phyloP scores from a whole-genome alignment of 2,329 filamentous ascomycete species.

The Falciphora oryzae region DNA sequence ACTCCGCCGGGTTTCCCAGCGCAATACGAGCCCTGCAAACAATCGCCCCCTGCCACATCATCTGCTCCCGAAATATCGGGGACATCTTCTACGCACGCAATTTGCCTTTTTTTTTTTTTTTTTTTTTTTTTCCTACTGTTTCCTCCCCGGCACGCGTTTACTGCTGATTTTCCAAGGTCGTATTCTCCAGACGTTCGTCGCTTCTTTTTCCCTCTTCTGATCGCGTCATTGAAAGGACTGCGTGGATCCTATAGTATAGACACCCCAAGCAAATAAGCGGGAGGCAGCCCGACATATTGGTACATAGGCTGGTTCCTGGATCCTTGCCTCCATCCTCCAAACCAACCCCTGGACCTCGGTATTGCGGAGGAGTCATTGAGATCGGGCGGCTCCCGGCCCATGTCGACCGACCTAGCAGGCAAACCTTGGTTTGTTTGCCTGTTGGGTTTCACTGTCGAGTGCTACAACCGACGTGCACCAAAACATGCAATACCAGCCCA shows the following conservation, averaged over 20 bases:
- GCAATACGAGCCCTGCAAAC: not conserved
- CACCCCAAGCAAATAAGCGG: not conserved
- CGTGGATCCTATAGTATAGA: not conserved
- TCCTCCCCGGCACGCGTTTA: too few species aligned
- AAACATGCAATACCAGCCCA: not conserved
- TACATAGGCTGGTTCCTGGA: not conserved
- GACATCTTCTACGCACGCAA: not conserved
- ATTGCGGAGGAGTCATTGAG: not conserved
- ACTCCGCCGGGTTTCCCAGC: not conserved
- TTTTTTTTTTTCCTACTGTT: not conserved
- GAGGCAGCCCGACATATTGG: not conserved
- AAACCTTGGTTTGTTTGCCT: not conserved
- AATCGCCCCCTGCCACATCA: not conserved
- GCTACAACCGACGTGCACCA: not conserved
- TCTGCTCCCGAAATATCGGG: not conserved
- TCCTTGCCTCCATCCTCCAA: not conserved
- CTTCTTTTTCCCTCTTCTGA: not conserved
- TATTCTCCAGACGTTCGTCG: not conserved
- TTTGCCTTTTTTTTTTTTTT: not conserved
- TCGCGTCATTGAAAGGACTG: not conserved
- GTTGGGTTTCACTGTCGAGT: not conserved
- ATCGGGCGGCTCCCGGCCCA: not conserved
- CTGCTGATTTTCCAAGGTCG: not conserved
- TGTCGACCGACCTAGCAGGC: not conserved
- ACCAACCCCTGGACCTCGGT: not conserved